phyloP scores from a whole-genome alignment of 2,329 filamentous ascomycete species.

The Cladobotryum protrusum region DNA sequence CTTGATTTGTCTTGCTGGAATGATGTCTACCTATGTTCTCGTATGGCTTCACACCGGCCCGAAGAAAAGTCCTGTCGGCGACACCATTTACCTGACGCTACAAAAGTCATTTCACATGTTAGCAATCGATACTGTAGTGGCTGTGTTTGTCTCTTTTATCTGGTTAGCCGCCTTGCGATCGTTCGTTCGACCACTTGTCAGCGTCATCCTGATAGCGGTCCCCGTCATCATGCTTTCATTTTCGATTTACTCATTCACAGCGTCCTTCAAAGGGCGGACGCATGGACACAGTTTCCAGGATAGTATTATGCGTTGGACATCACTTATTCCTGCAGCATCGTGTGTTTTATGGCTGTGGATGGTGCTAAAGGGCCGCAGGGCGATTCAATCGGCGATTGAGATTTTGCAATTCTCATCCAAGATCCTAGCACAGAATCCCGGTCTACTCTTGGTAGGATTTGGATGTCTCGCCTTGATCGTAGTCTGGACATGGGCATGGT shows the following conservation, averaged over 20 bases:
- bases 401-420: constrained; percentile 90
- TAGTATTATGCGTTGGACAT: constrained; percentile 78
- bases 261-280: constrained; percentile 74
- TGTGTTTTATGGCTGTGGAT: constrained; percentile 78
- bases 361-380: constrained; percentile 71
- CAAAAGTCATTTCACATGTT: constrained; percentile 84
- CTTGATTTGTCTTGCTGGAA: constrained; percentile 72
- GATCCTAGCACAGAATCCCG: constrained; percentile 79
- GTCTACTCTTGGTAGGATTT: constrained; percentile 77
- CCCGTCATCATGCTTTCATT: constrained; percentile 84
- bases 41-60: constrained; percentile 83
- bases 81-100: constrained; percentile 89
- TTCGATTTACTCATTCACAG: constrained; percentile 83
- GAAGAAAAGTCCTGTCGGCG: constrained; percentile 68
- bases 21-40: constrained; percentile 83
- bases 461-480: constrained; percentile 69
- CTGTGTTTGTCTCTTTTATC: constrained; percentile 76
- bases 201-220: constrained; percentile 73
- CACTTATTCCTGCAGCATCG: constrained; percentile 67
- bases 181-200: constrained; percentile 79
- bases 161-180: constrained; percentile 87
- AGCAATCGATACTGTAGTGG: constrained; percentile 84
- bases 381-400: constrained; percentile 74
- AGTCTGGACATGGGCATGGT: constrained; percentile 91
- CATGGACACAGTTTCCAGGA: constrained; percentile 80